Conservation (phyloP, 163 green algal species). For the Volvox carteri region DNA sequence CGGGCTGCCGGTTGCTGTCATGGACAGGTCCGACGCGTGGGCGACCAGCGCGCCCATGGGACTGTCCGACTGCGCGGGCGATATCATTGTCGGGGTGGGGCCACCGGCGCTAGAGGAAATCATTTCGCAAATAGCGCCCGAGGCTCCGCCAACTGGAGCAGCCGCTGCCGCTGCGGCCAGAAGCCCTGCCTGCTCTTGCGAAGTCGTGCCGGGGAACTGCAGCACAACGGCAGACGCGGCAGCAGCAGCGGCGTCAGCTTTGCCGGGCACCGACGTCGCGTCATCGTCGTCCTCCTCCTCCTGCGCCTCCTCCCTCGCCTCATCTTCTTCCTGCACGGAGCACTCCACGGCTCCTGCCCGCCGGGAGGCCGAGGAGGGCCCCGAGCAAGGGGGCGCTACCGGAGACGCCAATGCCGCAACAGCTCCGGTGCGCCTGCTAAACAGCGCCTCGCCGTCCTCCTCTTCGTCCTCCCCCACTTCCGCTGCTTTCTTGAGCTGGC, state of each 20-base stretch:
- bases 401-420: no score
- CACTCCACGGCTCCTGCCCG: no score
- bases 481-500: not conserved
- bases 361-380: no score
- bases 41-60: not conserved
- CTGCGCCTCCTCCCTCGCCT: no score
- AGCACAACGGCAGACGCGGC: no score
- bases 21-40: not conserved
- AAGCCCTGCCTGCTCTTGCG: not conserved
- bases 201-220: no score
- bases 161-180: not conserved
- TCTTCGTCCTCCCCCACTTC: not conserved
- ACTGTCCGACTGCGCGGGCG: not conserved
- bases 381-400: no score
- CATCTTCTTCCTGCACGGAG: no score
- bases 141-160: not conserved
- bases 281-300: no score
- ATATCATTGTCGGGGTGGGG: not conserved
- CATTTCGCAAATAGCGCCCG: no score
- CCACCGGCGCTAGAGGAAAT: not conserved
- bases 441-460: not conserved
- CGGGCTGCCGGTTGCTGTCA: not conserved
- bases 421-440: slow-evolving; percentile 1
- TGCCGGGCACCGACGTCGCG: no score
- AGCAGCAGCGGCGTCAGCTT: no score